A percentile compares a stretch with the other conserved stretches of the same genome.
Evolutionary conservation across 495 filamentous ascomycete species (phyloP).

Genomic region (Symbiotaphrina buchneri): DNA sequence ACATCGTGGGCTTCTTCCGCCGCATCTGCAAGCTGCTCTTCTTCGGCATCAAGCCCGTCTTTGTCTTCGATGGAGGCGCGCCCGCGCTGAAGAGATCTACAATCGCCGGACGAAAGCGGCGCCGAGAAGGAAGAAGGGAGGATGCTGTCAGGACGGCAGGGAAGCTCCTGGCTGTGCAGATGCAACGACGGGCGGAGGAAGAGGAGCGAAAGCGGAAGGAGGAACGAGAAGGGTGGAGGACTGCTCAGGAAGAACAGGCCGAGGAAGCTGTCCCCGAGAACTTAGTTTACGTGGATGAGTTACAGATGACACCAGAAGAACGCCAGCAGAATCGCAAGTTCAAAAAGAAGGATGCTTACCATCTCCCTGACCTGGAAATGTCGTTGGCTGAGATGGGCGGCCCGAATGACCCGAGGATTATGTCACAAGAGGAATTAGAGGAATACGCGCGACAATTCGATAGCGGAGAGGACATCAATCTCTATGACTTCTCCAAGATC

Average conservation of each 20-base stretch:
- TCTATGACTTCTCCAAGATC: slow-evolving; percentile 98
- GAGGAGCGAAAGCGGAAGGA: slow-evolving; percentile 42
- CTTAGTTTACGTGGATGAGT: slow-evolving; percentile 73
- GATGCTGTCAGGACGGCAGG: slow-evolving; percentile 84
- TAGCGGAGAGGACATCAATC: slow-evolving; percentile 80
- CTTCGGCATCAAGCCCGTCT: slow-evolving; percentile 90
- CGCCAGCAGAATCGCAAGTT: slow-evolving; percentile 54
- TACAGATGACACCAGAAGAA: slow-evolving; percentile 59
- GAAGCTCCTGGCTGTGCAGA: slow-evolving; percentile 74
- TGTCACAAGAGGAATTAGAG: slow-evolving; percentile 82
- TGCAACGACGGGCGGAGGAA: slow-evolving; percentile 73
- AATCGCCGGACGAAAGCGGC: slow-evolving; percentile 50
- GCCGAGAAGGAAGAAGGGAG: slow-evolving; percentile 72
- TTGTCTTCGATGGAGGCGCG: slow-evolving; percentile 94
- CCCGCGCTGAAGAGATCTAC: slow-evolving; percentile 83
- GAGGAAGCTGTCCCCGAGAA: slow-evolving; percentile 46
- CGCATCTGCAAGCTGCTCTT: slow-evolving; percentile 92
- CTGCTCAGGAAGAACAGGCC: slow-evolving; percentile 22
- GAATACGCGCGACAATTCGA: slow-evolving; percentile 84
- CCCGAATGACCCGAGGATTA: slow-evolving; percentile 79
- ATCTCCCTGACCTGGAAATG: slow-evolving; percentile 63
- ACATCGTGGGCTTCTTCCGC: slow-evolving; percentile 93
- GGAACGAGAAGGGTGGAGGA: slow-evolving; percentile 13
- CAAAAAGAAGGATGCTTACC: slow-evolving; percentile 80
- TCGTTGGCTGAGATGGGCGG: slow-evolving; percentile 66